These are phyloP conservation scores for Lodderomyces elongisporus DNA, from an alignment of 1,139 yeast species.

Conservation along the genomic window DNA sequence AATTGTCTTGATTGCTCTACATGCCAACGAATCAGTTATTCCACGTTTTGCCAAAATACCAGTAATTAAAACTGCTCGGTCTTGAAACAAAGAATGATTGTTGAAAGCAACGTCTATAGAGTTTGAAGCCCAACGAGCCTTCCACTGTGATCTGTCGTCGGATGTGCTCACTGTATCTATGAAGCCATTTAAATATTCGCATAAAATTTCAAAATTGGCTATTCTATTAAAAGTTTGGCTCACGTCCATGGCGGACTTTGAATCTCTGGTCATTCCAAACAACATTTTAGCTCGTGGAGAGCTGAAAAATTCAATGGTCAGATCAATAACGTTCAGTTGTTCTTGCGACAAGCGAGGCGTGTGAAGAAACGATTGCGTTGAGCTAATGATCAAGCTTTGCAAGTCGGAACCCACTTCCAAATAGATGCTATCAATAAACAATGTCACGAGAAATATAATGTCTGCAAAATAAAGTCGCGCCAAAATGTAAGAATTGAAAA, in stretches of 20 bases:
- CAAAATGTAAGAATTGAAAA: slow-evolving; percentile 66
- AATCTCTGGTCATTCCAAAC: slow-evolving; percentile 75
- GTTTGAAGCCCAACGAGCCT: slow-evolving; percentile 64
- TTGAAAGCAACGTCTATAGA: slow-evolving; percentile 64
- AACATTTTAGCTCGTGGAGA: slow-evolving; percentile 70
- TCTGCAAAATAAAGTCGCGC: slow-evolving; percentile 72
- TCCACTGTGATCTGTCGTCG: slow-evolving; percentile 55
- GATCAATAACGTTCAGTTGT: slow-evolving; percentile 43
- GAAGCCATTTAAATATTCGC: slow-evolving; percentile 56
- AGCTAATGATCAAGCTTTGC: slow-evolving; percentile 61
- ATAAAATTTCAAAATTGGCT: slow-evolving; percentile 57
- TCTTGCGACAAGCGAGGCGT: slow-evolving; percentile 47
- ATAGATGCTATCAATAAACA: slow-evolving; percentile 71
- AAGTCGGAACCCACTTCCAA: slow-evolving; percentile 63
- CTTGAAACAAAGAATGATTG: slow-evolving; percentile 58
- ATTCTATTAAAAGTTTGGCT: slow-evolving; percentile 45
- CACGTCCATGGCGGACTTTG: slow-evolving; percentile 20
- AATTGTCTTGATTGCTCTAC: slow-evolving; percentile 36
- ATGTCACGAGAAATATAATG: slow-evolving; percentile 61
- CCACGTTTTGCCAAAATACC: slow-evolving; percentile 68
- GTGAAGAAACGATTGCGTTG: slow-evolving; percentile 66
- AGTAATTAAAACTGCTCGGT: slow-evolving; percentile 65
- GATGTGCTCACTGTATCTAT: slow-evolving; percentile 47
- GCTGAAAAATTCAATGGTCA: slow-evolving; percentile 55
- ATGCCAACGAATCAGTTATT: slow-evolving; percentile 55